These are phyloP conservation scores for Fusarium sp. DNA, from an alignment of 2,329 filamentous ascomycete species.

Conservation along the genomic window DNA sequence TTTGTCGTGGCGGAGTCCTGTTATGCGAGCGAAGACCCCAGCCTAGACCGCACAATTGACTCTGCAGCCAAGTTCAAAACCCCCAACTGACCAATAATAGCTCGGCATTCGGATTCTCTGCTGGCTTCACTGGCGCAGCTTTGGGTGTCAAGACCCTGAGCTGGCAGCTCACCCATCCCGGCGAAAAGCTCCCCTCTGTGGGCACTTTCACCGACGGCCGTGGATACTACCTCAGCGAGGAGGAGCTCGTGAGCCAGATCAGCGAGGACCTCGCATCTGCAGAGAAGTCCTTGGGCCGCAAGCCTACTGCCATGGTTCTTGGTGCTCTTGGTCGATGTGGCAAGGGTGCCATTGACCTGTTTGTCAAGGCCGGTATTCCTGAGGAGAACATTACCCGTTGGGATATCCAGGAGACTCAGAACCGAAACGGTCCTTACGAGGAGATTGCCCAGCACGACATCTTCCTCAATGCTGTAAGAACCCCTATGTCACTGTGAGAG, in stretches of 20 bases:
- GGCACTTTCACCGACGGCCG: slow-evolving; percentile 55
- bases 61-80: not conserved
- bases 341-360: slow-evolving; percentile 83
- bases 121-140: slow-evolving; percentile 80
- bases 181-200: slow-evolving; percentile 69
- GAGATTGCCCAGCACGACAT: slow-evolving; percentile 82
- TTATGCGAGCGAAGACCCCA: no score
- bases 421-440: slow-evolving; percentile 75
- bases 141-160: slow-evolving; percentile 84
- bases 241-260: slow-evolving; percentile 58
- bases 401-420: slow-evolving; percentile 82
- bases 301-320: slow-evolving; percentile 84
- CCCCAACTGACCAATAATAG: slow-evolving; percentile 37
- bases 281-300: slow-evolving; percentile 73
- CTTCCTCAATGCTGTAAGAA: slow-evolving; percentile 73
- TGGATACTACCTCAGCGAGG: slow-evolving; percentile 77
- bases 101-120: slow-evolving; percentile 73
- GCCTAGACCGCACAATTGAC: no score
- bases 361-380: slow-evolving; percentile 72
- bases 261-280: slow-evolving; percentile 67
- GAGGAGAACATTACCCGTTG: slow-evolving; percentile 61
- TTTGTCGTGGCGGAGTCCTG: no score
- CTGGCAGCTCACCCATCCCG: slow-evolving; percentile 79
- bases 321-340: slow-evolving; percentile 88
- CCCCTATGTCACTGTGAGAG: not conserved